Base-by-base conservation (phyloP, 176 grass and related monocot species). In the Aegilops umbellulata region DNA sequence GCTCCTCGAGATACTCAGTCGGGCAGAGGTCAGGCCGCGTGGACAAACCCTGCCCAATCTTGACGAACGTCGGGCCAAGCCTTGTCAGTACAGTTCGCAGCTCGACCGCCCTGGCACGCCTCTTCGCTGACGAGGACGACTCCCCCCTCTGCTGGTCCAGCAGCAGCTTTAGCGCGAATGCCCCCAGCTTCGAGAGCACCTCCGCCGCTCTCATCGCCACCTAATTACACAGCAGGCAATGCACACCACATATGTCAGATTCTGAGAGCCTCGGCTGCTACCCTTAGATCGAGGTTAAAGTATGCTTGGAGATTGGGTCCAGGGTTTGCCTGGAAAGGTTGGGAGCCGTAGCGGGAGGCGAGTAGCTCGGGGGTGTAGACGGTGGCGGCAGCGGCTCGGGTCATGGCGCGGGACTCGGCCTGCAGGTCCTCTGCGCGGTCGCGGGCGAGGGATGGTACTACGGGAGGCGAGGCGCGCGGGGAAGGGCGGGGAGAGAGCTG, bases 11-110 rank as follows among this genome's bases (percentile, higher is more conserved):
- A 82, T 95, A 98, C 62, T 98, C 96, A 20, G 90, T 82, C 1
- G 96, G 96, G 75, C 96, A 98, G 61, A 98, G 88, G 46, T 98
- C 96, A 0, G 96, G 96, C 41, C 96, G 91, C 22, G 93, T 98
- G 53, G 93, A 95, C 74, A 98, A 74, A 7, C 96, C 90, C 84
- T 98, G 96, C 62, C 96, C 96, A 82, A 98, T 98, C 86, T 98
- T 98, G 36, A 98, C 96, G 68, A 98, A 98, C 68, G 96, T 98
- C 49, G 96, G 93, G n/a, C 96, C 96, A 26, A 98, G 89, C 81
- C 84, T 81, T 16, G 93, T 94, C n/a, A 98, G 88, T 77, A 94
- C 94, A 57, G 79, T 85, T 62, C 93, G 87, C 83, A 98, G 84
- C 69, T 98, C 90, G 65, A 90, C 89, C 41, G 96, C 96, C 74